These are phyloP conservation scores for Aegilops sharonensis DNA, from an alignment of 176 grass and related monocot species.

Conservation along the genomic window DNA sequence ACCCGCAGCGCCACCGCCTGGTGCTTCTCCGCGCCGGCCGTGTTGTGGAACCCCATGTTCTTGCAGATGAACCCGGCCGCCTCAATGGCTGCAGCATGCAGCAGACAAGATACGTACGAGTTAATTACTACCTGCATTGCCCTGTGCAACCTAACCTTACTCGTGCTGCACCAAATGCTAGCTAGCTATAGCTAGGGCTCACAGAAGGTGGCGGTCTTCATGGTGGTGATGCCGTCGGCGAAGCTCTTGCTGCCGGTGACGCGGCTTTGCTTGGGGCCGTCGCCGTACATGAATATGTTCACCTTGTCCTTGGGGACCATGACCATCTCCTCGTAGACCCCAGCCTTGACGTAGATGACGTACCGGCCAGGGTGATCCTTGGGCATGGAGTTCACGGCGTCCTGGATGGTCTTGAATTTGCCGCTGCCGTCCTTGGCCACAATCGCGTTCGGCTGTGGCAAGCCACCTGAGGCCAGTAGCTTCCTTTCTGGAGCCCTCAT, in stretches of 20 bases:
- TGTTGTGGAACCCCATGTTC: conserved; percentile 95
- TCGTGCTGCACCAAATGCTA: neutral
- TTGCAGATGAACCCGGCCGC: conserved; percentile 70
- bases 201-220: conserved; percentile 73
- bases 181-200: neutral
- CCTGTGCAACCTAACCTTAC: neutral
- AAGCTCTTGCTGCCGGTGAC: conserved; percentile 59
- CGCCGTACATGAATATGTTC: conserved; percentile 87
- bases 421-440: conserved; percentile 88
- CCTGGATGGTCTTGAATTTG: conserved; percentile 70
- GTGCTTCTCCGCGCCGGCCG: conserved; percentile 64
- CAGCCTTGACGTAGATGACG: conserved; percentile 93
- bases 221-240: conserved; percentile 58
- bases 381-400: conserved; percentile 64
- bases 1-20: conserved; percentile 77
- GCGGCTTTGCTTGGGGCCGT: conserved; percentile 54
- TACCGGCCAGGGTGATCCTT: conserved; percentile 40
- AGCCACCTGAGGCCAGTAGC: conserved; percentile 46
- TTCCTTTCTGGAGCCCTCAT: conserved; percentile 65
- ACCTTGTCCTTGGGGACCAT: conserved; percentile 54
- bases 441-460: conserved; percentile 47
- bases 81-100: conserved; percentile 41
- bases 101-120: neutral
- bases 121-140: neutral
- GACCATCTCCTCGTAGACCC: conserved; percentile 72